These are phyloP conservation scores for Exobasidium cylindrosporum DNA, from an alignment of 1,284 basidiomycete species.

Conservation along the genomic window DNA sequence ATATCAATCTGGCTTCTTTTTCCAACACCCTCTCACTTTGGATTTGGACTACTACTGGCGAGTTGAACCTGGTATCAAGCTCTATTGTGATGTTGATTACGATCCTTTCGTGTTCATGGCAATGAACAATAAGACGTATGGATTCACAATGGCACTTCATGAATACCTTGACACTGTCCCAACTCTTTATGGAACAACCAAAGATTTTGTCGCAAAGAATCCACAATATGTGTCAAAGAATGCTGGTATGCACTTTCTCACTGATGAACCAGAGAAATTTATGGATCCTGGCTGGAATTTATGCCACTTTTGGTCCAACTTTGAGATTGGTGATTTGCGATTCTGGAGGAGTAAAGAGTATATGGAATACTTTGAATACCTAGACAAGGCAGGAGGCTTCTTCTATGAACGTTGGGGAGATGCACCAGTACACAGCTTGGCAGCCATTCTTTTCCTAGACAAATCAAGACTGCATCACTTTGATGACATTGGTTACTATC, in stretches of 20 bases:
- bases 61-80: slow-evolving; percentile 72
- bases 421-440: slow-evolving; percentile 62
- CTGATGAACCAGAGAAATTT: slow-evolving; percentile 69
- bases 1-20: slow-evolving; percentile 81
- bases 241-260: slow-evolving; percentile 72
- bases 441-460: slow-evolving; percentile 41
- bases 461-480: slow-evolving; percentile 41
- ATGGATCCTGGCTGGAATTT: slow-evolving; percentile 62
- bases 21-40: slow-evolving; percentile 58
- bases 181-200: slow-evolving; percentile 69
- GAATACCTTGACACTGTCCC: slow-evolving; percentile 77
- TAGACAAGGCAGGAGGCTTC: slow-evolving; percentile 73
- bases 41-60: slow-evolving; percentile 91
- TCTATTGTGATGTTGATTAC: slow-evolving; percentile 72
- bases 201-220: slow-evolving; percentile 69
- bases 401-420: slow-evolving; percentile 71
- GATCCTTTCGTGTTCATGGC: slow-evolving; percentile 88
- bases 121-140: slow-evolving; percentile 67
- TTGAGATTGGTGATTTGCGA: slow-evolving; percentile 68
- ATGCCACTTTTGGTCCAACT: slow-evolving; percentile 68
- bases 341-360: slow-evolving; percentile 79
- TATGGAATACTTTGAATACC: slow-evolving; percentile 70
- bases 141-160: slow-evolving; percentile 73
- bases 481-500: slow-evolving; percentile 49
- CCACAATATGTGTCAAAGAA: slow-evolving; percentile 68